A percentile compares a stretch with the other conserved stretches of the same genome.
Evolutionary conservation across 1,284 basidiomycete genomes (phyloP).

Genomic region (Sparassis latifolia): DNA sequence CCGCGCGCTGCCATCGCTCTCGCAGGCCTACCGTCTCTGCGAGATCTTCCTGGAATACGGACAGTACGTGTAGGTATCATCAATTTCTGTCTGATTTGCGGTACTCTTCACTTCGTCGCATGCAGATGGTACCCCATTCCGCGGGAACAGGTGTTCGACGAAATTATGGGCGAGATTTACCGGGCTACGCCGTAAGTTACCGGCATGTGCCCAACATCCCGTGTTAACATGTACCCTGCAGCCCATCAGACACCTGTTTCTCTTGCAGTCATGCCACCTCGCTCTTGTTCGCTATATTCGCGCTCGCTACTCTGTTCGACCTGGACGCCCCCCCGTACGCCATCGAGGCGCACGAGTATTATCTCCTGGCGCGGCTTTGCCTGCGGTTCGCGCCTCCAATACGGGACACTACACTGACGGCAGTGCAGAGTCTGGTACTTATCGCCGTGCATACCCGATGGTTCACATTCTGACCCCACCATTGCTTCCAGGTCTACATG

Average conservation of each 20-base stretch:
- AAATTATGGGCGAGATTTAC: conserved; percentile 42
- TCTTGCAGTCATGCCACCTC: conserved; percentile 36
- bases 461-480: not conserved
- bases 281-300: conserved; percentile 46
- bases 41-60: conserved; percentile 51
- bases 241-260: not conserved
- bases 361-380: conserved; percentile 45
- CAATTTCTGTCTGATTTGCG: not conserved
- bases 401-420: conserved; percentile 41
- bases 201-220: not conserved
- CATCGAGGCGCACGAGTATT: conserved; percentile 51
- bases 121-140: conserved; percentile 23
- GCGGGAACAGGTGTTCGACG: conserved; percentile 38
- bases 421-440: conserved; percentile 48
- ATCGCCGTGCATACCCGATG: too few species aligned
- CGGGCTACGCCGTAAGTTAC: conserved; percentile 30
- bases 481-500: conserved; percentile 42
- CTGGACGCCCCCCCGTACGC: conserved; percentile 33
- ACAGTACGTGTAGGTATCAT: conserved; percentile 37
- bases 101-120: not conserved
- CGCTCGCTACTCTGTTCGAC: conserved; percentile 41
- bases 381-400: conserved; percentile 41
- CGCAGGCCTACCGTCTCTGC: conserved; percentile 47
- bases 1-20: conserved; percentile 38
- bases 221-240: not conserved